phyloP scores from a whole-genome alignment of 176 grass and related monocot species.

The Juncus effusus region DNA sequence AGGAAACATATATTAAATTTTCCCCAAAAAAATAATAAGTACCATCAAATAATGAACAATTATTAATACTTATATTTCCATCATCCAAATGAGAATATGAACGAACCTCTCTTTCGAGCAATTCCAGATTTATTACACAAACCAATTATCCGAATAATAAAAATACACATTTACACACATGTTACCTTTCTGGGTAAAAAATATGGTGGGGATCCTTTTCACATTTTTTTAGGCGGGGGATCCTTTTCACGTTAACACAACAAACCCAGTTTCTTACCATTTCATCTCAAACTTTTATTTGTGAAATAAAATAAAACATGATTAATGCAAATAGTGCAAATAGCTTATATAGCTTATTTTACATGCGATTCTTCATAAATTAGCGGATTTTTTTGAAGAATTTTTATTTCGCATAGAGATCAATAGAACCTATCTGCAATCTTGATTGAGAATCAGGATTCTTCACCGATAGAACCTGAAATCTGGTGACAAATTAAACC shows the following conservation, averaged over 20 bases:
- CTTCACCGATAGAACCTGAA: slow-evolving; percentile 58
- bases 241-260: background rate
- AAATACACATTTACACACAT: background rate
- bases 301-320: background rate
- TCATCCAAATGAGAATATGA: too few species aligned
- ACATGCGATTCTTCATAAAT: background rate
- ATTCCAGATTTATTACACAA: slow-evolving; percentile 4
- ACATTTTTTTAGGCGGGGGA: too few species aligned
- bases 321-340: slow-evolving; percentile 17
- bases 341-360: background rate
- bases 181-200: slow-evolving; percentile 13
- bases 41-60: too few species aligned
- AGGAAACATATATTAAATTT: too few species aligned
- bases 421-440: slow-evolving; percentile 93
- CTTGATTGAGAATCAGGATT: slow-evolving; percentile 57
- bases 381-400: background rate
- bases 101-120: slow-evolving; percentile 7
- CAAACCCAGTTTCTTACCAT: background rate
- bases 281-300: background rate
- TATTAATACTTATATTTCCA: too few species aligned
- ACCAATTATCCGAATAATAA: background rate
- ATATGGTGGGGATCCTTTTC: background rate
- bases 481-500: slow-evolving; percentile 40
- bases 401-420: slow-evolving; percentile 43
- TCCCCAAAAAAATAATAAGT: too few species aligned